Conservation (phyloP, 2,329 filamentous ascomycete species). For the Colletotrichum sp. region DNA sequence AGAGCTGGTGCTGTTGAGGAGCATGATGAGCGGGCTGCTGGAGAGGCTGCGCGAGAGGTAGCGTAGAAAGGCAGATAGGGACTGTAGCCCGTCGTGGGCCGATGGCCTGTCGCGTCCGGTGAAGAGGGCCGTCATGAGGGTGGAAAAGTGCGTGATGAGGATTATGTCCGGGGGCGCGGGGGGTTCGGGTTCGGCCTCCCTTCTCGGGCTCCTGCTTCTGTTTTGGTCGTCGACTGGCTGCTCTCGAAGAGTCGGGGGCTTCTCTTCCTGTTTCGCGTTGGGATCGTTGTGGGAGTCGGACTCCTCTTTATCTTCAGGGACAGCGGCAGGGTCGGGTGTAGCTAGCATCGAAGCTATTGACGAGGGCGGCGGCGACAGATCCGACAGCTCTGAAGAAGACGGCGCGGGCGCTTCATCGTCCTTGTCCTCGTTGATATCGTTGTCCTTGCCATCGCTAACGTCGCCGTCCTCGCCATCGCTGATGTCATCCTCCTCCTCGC, state of each 20-base stretch:
- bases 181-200: not conserved
- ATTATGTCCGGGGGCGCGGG: constrained; percentile 48
- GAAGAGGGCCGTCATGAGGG: constrained; percentile 58
- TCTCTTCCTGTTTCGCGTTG: not conserved
- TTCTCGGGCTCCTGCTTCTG: not conserved
- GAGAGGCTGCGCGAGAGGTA: constrained; percentile 45
- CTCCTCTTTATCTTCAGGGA: not conserved
- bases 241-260: not conserved
- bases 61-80: constrained; percentile 52
- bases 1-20: constrained; percentile 57
- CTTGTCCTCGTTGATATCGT: constrained; percentile 15
- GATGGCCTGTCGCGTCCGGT: constrained; percentile 47
- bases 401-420: not conserved
- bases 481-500: constrained; percentile 43
- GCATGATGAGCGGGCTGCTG: constrained; percentile 52
- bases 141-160: constrained; percentile 59
- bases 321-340: not conserved
- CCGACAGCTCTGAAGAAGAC: not conserved
- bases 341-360: not conserved
- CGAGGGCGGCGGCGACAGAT: constrained; percentile 23
- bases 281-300: not conserved
- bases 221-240: too few species aligned
- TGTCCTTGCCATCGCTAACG: constrained; percentile 49
- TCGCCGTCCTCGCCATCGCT: constrained; percentile 25
- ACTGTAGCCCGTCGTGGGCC: constrained; percentile 53